Conservation (phyloP, 2,329 filamentous ascomycete genomes). For the Metarhizium guizhouense region DNA sequence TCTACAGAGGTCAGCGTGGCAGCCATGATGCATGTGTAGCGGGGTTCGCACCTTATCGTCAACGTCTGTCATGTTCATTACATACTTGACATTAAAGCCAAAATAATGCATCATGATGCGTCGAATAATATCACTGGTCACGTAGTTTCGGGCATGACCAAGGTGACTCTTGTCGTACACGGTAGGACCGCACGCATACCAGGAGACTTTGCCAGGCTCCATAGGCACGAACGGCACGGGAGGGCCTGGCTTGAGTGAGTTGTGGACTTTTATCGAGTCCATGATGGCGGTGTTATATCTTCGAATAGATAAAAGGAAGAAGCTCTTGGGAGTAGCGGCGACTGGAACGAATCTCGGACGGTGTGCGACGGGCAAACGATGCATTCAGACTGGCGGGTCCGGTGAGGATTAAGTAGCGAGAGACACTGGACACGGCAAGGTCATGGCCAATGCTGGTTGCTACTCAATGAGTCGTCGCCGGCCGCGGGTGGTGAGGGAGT, state of each 20-base stretch:
- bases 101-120: slow-evolving; percentile 79
- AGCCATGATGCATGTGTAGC: not conserved
- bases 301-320: slow-evolving; percentile 18
- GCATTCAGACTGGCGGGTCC: slow-evolving; percentile 21
- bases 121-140: slow-evolving; percentile 80
- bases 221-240: slow-evolving; percentile 69
- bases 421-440: slow-evolving; percentile 10
- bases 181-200: slow-evolving; percentile 87
- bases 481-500: not conserved
- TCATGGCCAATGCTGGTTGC: slow-evolving; percentile 5
- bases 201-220: slow-evolving; percentile 62
- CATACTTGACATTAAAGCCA: slow-evolving; percentile 71
- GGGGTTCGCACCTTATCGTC: slow-evolving; percentile 54
- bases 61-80: slow-evolving; percentile 89
- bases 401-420: slow-evolving; percentile 4
- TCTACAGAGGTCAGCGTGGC: slow-evolving; percentile 25
- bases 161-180: slow-evolving; percentile 76
- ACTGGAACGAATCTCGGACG: slow-evolving; percentile 17
- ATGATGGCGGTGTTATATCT: slow-evolving; percentile 30
- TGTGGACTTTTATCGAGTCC: slow-evolving; percentile 64
- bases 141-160: slow-evolving; percentile 83
- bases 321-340: slow-evolving; percentile 15
- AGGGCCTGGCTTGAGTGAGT: slow-evolving; percentile 62
- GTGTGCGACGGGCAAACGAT: slow-evolving; percentile 23
- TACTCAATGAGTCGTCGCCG: not conserved